phyloP scores from a whole-genome alignment of 2,329 filamentous ascomycete species.

The Sphaerulina populicola region DNA sequence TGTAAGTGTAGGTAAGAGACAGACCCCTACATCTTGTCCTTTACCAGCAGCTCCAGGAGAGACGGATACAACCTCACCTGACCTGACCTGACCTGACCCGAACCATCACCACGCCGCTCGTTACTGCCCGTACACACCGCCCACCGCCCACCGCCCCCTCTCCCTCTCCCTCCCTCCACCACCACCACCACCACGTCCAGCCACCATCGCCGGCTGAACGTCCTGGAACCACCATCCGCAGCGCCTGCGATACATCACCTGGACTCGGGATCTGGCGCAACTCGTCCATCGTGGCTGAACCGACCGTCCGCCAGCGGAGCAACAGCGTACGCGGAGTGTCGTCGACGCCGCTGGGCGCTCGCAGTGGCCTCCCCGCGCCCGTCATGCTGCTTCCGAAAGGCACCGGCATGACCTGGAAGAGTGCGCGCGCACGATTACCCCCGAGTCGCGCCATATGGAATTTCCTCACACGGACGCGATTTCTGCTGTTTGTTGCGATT shows the following conservation, averaged over 20 bases:
- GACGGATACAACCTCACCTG: too few species aligned
- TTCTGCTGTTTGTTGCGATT: conserved; percentile 65
- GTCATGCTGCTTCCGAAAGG: conserved; percentile 84
- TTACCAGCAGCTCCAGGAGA: not conserved
- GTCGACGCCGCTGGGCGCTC: conserved; percentile 10
- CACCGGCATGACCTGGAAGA: conserved; percentile 87
- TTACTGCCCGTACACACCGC: conserved; percentile 5
- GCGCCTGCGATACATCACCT: not conserved
- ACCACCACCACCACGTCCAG: not conserved
- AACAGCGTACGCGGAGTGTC: conserved; percentile 13
- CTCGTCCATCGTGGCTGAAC: conserved; percentile 12
- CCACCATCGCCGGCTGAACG: not conserved
- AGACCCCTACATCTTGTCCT: not conserved
- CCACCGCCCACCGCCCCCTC: not conserved
- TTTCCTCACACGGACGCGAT: conserved; percentile 66
- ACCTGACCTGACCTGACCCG: not conserved
- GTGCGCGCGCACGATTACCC: conserved; percentile 69
- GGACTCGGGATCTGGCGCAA: not conserved
- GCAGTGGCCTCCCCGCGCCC: conserved; percentile 8
- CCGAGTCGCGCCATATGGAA: conserved; percentile 57
- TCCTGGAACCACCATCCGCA: not conserved
- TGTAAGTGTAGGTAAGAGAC: too few species aligned
- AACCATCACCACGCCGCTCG: conserved; percentile 8
- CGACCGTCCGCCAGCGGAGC: conserved; percentile 15
- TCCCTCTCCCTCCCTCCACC: too few species aligned